Percentiles rank a stretch among this genome's conserved stretches.
phyloP scores from a whole-genome alignment of 305 asterid genomes.

The Salvia sclarea region DNA sequence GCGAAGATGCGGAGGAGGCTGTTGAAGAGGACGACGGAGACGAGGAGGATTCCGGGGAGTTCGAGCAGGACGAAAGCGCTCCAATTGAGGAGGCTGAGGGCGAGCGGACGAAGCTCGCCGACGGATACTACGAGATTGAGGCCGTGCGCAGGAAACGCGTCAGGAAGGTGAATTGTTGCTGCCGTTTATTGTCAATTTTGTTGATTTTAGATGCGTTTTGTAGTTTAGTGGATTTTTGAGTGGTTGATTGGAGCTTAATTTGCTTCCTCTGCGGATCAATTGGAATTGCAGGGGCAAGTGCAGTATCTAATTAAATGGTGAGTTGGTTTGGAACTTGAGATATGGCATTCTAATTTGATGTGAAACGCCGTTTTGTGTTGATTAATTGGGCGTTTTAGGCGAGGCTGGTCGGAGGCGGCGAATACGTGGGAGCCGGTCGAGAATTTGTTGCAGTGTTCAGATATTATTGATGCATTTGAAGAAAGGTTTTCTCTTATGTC shows the following conservation, averaged over 20 bases:
- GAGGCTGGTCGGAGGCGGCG: conserved; percentile 92
- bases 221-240: conserved; percentile 29
- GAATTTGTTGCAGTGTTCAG: conserved; percentile 64
- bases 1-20: conserved; percentile 37
- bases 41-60: conserved; percentile 42
- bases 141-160: conserved; percentile 78
- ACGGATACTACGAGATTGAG: conserved; percentile 85
- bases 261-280: conserved; percentile 28
- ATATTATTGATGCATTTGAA: conserved; percentile 79
- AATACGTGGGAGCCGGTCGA: conserved; percentile 97
- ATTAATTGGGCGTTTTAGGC: conserved; percentile 55
- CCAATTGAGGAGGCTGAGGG: conserved; percentile 43
- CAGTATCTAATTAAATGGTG: conserved; percentile 96
- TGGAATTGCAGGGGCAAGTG: conserved; percentile 66
- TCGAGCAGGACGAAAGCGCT: conserved; percentile 40
- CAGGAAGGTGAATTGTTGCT: conserved; percentile 49
- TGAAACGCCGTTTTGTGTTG: conserved; percentile 16
- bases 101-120: conserved; percentile 71
- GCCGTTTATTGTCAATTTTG: conserved; percentile 1
- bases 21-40: conserved; percentile 47
- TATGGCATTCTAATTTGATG: not conserved
- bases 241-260: conserved; percentile 35
- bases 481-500: conserved; percentile 54
- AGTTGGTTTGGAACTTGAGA: conserved; percentile 31
- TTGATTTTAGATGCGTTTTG: conserved; percentile 1